A percentile compares a stretch with the other conserved stretches of the same genome.
Conservation (phyloP, 2,329 filamentous ascomycete genomes). For the Coniochaeta sp. region DNA sequence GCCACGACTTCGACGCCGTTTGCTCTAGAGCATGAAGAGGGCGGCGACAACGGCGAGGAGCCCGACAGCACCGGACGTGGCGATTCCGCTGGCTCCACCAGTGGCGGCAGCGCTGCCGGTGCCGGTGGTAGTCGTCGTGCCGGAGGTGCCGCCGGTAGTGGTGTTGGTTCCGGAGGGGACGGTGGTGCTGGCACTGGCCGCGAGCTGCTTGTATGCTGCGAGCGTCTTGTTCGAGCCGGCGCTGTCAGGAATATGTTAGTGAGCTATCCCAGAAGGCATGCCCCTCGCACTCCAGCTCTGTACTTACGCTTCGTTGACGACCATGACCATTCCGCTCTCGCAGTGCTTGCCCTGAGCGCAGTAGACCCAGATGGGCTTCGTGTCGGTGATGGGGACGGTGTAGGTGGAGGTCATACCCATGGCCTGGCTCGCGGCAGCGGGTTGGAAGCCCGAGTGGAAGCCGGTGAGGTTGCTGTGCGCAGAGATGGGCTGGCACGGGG, state of each 20-base stretch:
- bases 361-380: constrained; percentile 71
- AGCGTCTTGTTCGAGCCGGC: constrained; percentile 32
- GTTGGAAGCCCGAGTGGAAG: constrained; percentile 63
- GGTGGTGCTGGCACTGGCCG: constrained; percentile 23
- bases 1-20: background rate
- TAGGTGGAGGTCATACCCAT: constrained; percentile 56
- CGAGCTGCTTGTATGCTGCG: constrained; percentile 35
- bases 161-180: constrained; percentile 17
- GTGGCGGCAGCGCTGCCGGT: constrained; percentile 13
- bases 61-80: constrained; percentile 31
- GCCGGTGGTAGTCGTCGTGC: constrained; percentile 12
- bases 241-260: background rate
- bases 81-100: constrained; percentile 22
- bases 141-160: constrained; percentile 9
- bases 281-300: background rate
- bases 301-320: constrained; percentile 66
- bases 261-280: background rate
- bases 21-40: constrained; percentile 33
- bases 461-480: constrained; percentile 45
- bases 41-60: constrained; percentile 32
- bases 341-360: constrained; percentile 71
- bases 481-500: constrained; percentile 58
- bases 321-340: constrained; percentile 66
- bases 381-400: constrained; percentile 62
- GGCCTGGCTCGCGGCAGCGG: constrained; percentile 44